Evolutionary conservation across 306 rosid genomes (phyloP), one percentile per base, ranked within the genome.

Genomic region (Leucaena leucocephala): DNA sequence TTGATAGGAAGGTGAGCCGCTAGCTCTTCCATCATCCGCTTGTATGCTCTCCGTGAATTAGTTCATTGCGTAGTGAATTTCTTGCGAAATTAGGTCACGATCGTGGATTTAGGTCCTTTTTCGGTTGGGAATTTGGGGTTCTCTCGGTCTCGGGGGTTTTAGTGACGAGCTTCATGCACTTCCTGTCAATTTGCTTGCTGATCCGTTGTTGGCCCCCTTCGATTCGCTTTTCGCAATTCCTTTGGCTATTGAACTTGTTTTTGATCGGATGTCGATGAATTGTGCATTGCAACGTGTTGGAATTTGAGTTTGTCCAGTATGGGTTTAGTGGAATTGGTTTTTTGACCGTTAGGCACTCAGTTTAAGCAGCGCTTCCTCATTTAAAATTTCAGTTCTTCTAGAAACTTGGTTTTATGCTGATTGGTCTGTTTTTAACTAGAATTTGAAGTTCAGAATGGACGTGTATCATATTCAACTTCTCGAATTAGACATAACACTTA

Each of bases 81-180:
- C 8, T 71, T 65, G 67, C 77, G 58, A 85, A 84, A 83, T 78
- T 52, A 83, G 85, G 84, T 81, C 86, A 68, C 33, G 82, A 83
- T 76, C 84, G 43, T 68, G 55, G 90, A 91, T 91, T 93, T 87
- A 58, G 83, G 83, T 83, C 77, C 8, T 13, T 76, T 82, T 34
- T 64, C 58, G 76, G 81, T 73, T 81, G 78, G 44, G 85, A 86
- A 83, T 86, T 86, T 82, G 79, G 63, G 81, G 58, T 79, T 80
- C 42, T 72, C 55, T 55, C 44, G 72, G 90, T 78, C 83, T 71
- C 74, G 50, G 88, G 88, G 97, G 87, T 89, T 94, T 89, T 88
- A 86, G 92, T 81, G 74, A 63, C 67, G 82, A 48, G 81, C 79
- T 86, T 79, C 63, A 33, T 75, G 72, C 58, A 59, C 46, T 79